Conservation (phyloP, 352 stramenopile species). For the Thalassiosira gravida region DNA sequence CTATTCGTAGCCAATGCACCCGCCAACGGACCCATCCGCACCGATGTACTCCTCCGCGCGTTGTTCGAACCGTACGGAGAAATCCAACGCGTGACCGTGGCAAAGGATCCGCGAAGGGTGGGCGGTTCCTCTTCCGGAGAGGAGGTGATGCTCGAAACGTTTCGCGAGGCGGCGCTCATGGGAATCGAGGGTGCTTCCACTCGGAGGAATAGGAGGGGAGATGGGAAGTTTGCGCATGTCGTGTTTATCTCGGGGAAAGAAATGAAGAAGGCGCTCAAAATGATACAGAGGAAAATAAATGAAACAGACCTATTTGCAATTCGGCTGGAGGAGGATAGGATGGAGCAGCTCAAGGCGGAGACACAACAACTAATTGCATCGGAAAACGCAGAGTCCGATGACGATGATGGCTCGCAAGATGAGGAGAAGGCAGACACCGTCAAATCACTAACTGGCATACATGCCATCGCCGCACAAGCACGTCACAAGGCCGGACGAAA, state of each 20-base stretch:
- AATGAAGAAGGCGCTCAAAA: conserved; percentile 67
- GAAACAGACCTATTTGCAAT: conserved; percentile 27
- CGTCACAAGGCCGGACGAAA: conserved; percentile 31
- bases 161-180: conserved; percentile 27
- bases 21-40: conserved; percentile 71
- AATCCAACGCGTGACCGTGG: conserved; percentile 72
- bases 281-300: conserved; percentile 42
- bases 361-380: conserved; percentile 18
- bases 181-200: conserved; percentile 6
- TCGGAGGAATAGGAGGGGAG: conserved; percentile 19
- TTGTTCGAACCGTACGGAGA: conserved; percentile 80
- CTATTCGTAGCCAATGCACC: conserved; percentile 84
- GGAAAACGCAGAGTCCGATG: conserved; percentile 20
- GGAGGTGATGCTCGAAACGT: conserved; percentile 21
- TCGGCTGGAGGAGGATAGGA: conserved; percentile 27
- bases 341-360: conserved; percentile 36
- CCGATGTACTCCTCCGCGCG: conserved; percentile 65
- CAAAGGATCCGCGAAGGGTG: conserved; percentile 67
- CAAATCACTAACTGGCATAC: conserved; percentile 51
- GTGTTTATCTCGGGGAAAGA: conserved; percentile 77
- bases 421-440: conserved; percentile 38
- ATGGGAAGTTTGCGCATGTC: conserved; percentile 86
- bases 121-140: conserved; percentile 10
- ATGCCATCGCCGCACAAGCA: conserved; percentile 52
- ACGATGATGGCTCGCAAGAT: conserved; percentile 29